Evolutionary conservation across 805 yeast genomes (phyloP), one percentile per base, ranked within the genome.

Genomic region (Sporopachydermia lactativora): DNA sequence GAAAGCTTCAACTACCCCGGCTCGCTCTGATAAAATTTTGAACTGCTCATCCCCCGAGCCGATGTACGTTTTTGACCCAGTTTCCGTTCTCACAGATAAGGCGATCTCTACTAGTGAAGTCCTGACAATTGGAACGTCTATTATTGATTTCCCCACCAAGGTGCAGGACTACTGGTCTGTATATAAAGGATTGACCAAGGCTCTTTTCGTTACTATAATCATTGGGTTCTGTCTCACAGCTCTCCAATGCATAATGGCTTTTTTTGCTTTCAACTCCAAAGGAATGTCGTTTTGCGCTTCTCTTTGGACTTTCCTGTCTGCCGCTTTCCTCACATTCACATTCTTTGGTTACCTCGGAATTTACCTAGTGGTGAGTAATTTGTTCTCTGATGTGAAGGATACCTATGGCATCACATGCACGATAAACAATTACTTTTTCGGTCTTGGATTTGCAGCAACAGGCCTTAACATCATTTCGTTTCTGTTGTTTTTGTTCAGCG

Each of bases 321-420:
- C 44, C 13, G n/a, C 52, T 6, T 37, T 45, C 35, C 48, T 66
- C n/a, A 8, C 63, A 2, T 47, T 70, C 14, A 64, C 71, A 18
- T 68, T 75, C 18, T 83, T 68, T 13, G 60, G 78, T 16, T 64
- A 80, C 18, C 80, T 89, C 1, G 92, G 77, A 14, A 62, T 71
- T n/a, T 79, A 62, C 60, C 42, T 60, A 3, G 64, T 65, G 42
- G 64, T 77, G 45, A 58, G 68, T 43, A 58, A 61, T 8, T 62
- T 69, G 41, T 65, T 83, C 60, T 73, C 78, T 49, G 59, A 72
- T 24, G 59, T 62, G 24, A 57, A 59, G 8, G 54, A 51, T 2
- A 53, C 55, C 2, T 75, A 64, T 49, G 94, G 94, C 13, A 66
- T 78, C 38, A 54, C 57, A 34, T 71, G 83, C 2, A 53, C 54